Evolutionary conservation across 148 eudicot genomes (phyloP), one percentile per base, ranked within the genome.

Genomic region (Vaccinium macrocarpon): DNA sequence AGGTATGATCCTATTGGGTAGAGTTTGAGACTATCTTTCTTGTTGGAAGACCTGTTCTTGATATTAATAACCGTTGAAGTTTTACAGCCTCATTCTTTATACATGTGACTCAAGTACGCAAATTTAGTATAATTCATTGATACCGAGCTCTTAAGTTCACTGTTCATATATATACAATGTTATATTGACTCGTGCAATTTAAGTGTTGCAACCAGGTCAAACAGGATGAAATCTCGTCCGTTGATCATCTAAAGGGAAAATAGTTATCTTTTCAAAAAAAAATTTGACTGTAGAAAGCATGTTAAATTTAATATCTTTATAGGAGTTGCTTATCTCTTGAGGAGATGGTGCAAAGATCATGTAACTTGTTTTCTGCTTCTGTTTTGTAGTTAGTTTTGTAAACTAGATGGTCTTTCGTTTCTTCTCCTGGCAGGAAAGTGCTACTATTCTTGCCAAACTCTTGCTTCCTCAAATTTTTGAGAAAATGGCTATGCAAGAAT

Each of bases 391-490:
- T 70, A 12, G 15, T 42, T 50, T 51, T 6, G 2, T 27, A 42
- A 13, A 66, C 29, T 10, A 12, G 10, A 8, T 57, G 0, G 15
- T 12, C 21, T 51, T 29, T 25, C 51, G 4, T 66, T 68, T 19
- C 66, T 14, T 59, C 27, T 81, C 78, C 62, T 71, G 81, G 83
- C 94, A 97, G 99, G 99, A 97, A 93, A 93, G 97, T 89, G 90
- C 84, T 29, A 95, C 90, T 48, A 86, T 89, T 42, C 96, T 97
- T 79, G 89, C 94, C 76, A 97, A 95, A 88, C 72, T 95, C 85
- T 84, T 95, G 90, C 92, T 93, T 86, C 99, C 99, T 83, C 94
- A 87, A 80, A 72, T 92, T 53, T 93, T 95, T 85, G 98, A 95
- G 83, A 92, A 88, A 87, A 90, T 89, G 89, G 78, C 97, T 70